Conservation (phyloP, 2,329 filamentous ascomycete species). For the Aspergillus brunneoviolaceus region DNA sequence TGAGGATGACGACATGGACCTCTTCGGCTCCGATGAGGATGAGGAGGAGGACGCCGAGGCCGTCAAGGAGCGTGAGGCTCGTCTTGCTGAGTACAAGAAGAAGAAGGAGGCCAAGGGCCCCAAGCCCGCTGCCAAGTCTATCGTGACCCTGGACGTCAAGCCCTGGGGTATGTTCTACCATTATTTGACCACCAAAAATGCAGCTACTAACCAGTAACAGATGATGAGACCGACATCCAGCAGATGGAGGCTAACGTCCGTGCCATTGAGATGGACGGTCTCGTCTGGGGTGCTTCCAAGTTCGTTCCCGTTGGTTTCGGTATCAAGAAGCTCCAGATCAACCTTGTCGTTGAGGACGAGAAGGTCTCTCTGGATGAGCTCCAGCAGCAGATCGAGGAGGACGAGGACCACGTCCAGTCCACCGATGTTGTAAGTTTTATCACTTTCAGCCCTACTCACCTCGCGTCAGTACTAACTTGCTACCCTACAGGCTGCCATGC, state of each 20-base stretch:
- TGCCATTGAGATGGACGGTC: constrained; percentile 84
- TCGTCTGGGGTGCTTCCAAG: constrained; percentile 92
- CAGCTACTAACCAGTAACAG: constrained; percentile 42
- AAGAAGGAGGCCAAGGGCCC: constrained; percentile 87
- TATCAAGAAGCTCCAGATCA: constrained; percentile 99
- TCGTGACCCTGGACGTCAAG: constrained; percentile 96
- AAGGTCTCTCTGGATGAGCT: constrained; percentile 88
- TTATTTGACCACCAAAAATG: no score
- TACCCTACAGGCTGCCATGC: constrained; percentile 65
- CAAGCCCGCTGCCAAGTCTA: constrained; percentile 91
- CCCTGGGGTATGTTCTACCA: constrained; percentile 78
- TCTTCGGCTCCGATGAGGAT: constrained; percentile 89
- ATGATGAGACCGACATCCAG: constrained; percentile 92
- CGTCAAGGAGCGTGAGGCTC: constrained; percentile 78
- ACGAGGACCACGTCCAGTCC: constrained; percentile 96
- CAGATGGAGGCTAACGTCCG: constrained; percentile 79
- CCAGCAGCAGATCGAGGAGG: constrained; percentile 77
- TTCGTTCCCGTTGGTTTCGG: constrained; percentile 89
- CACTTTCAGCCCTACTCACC: not conserved
- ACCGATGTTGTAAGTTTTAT: constrained; percentile 67
- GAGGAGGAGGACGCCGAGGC: constrained; percentile 94
- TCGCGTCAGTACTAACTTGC: constrained; percentile 16
- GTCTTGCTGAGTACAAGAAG: constrained; percentile 88
- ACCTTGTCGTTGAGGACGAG: constrained; percentile 94
- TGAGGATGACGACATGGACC: constrained; percentile 81